Evolutionary conservation across 306 rosid species (phyloP), one percentile per base, ranked within the genome.

Genomic region (Adenanthera pavonina): DNA sequence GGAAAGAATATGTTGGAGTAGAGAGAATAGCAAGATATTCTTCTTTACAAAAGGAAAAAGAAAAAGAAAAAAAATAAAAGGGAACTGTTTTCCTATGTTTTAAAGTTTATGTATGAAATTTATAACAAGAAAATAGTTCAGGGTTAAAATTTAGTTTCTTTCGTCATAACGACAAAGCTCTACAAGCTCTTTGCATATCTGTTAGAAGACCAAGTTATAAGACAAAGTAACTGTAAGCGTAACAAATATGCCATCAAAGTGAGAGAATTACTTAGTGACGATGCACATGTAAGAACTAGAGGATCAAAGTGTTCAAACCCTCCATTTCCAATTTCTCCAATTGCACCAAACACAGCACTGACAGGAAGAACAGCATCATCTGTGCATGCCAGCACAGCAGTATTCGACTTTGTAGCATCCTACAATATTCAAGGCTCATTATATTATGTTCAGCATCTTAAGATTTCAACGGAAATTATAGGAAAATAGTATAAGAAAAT

Each of bases 321-420:
- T 75, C 64, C 87, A 78, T 77, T 74, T 14, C 81, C 89, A 34
- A 91, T 86, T 74, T 86, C 89, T 74, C 36, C 82, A 6, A 87
- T 70, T 8, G 86, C 87, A 77, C 79, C 88, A 52, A 79, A 74
- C 57, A 93, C 87, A 35, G 77, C 83, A 81, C 85, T 78, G 8
- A 84, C 53, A 20, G 94, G 73, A 49, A 93, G 89, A 85, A 85
- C 87, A 5, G 81, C 87, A 57, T 85, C 92, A 80, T 93, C 96
- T 14, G 97, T 88, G 69, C 88, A 80, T 36, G 92, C 96, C 88
- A 93, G 72, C 75, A 88, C 89, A 20, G 82, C 70, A 70, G 83
- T 80, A 49, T 40, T 8, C 20, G 51, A 80, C 77, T 74, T 86
- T n/a, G 86, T 35, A 68, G 85, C 68, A 68, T 78, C 93, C 94